These are phyloP conservation scores for Dryadomyces quercus-mongolicae DNA, from an alignment of 2,329 filamentous ascomycete species.

Conservation along the genomic window DNA sequence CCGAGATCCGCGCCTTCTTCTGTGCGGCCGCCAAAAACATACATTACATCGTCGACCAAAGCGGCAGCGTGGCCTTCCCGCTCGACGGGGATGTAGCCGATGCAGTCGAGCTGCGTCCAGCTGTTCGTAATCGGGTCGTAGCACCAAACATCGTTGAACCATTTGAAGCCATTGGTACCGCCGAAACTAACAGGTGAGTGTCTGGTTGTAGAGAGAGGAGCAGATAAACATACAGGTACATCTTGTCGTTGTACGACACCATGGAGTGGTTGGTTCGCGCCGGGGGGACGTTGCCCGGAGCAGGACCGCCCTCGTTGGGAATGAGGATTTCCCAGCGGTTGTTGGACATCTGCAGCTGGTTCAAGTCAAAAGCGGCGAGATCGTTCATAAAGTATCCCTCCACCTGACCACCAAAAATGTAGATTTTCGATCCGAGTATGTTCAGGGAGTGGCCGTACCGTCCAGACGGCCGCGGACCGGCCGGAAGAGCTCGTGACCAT, in stretches of 20 bases:
- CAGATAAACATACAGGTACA: conserved; percentile 63
- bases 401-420: conserved; percentile 93
- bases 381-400: conserved; percentile 99
- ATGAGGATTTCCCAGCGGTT: conserved; percentile 95
- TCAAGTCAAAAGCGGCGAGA: conserved; percentile 86
- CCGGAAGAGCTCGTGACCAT: conserved; percentile 89
- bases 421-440: conserved; percentile 93
- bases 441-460: conserved; percentile 95
- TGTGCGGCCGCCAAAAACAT: conserved; percentile 91
- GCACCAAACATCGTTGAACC: conserved; percentile 99
- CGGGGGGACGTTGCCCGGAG: conserved; percentile 60
- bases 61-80: conserved; percentile 91
- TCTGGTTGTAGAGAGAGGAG: neutral
- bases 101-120: conserved; percentile 87
- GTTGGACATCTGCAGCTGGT: conserved; percentile 78
- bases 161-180: conserved; percentile 86
- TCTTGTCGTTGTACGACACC: conserved; percentile 81
- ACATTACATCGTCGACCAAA: conserved; percentile 96
- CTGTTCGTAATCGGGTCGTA: conserved; percentile 75
- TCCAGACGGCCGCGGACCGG: conserved; percentile 73
- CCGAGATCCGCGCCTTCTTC: conserved; percentile 88
- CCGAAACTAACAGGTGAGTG: conserved; percentile 58
- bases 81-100: conserved; percentile 89
- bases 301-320: conserved; percentile 49
- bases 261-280: conserved; percentile 91